phyloP scores from a whole-genome alignment of 495 filamentous ascomycete genomes.

The Aspergillus panamensis region DNA sequence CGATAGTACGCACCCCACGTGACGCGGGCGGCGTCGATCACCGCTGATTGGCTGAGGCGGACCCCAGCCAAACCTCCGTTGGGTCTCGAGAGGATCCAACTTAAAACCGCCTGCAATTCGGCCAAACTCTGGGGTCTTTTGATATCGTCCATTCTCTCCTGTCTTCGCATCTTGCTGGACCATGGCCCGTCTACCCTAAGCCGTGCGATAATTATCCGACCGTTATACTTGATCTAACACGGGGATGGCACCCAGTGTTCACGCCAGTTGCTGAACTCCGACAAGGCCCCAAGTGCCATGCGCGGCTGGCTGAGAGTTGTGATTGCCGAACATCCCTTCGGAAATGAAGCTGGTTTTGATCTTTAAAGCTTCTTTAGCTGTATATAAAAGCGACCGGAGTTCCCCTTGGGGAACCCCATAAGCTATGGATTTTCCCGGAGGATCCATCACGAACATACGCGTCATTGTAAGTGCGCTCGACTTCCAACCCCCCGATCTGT shows the following conservation, averaged over 20 bases:
- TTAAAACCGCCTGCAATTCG: slow-evolving; percentile 10
- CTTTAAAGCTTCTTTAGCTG: slow-evolving; percentile 27
- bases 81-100: slow-evolving; percentile 14
- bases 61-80: slow-evolving; percentile 22
- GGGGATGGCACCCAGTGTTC: slow-evolving; percentile 26
- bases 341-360: slow-evolving; percentile 39
- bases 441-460: slow-evolving; percentile 46
- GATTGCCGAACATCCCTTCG: slow-evolving; percentile 16
- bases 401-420: slow-evolving; percentile 28
- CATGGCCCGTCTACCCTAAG: slow-evolving; percentile 2
- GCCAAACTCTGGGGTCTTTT: slow-evolving; percentile 6
- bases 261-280: slow-evolving; percentile 23
- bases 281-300: slow-evolving; percentile 16
- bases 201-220: neutral
- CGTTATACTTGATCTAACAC: neutral
- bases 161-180: neutral
- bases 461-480: slow-evolving; percentile 38
- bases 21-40: slow-evolving; percentile 9
- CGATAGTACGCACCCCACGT: slow-evolving; percentile 23
- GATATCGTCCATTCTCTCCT: slow-evolving; percentile 8
- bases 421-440: slow-evolving; percentile 50
- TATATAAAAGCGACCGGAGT: slow-evolving; percentile 30
- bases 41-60: slow-evolving; percentile 22
- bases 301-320: slow-evolving; percentile 15
- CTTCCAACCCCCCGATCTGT: neutral